Evolutionary conservation across 108 stramenopile genomes (phyloP), one percentile per base, ranked within the genome.

Genomic region (Nitzschia putrida): DNA sequence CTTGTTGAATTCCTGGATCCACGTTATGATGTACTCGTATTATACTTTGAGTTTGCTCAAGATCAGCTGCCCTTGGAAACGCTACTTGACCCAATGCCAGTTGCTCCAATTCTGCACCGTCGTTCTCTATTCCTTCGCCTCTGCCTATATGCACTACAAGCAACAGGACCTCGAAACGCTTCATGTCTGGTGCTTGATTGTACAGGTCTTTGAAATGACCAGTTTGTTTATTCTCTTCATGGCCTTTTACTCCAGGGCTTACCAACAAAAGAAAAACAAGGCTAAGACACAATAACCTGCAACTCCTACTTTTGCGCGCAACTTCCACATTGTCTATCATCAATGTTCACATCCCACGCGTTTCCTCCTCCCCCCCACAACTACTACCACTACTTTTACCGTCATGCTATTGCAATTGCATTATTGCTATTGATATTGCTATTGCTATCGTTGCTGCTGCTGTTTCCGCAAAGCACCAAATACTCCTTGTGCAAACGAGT

Each of bases 21-120:
- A 99, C 83, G 95, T 96, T 24, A 80, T 99, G 66, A 98, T 99
- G 98, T 99, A 99, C 83, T 90, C 96, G 0, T 99, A 99, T 83
- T 99, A 99, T 81, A 87, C 90, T 10, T 60, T 95, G 26, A 82
- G 85, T 14, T 60, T 95, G 26, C 22, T 92, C 47, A 88, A 87
- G 68, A 51, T 77, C 50, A 25, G 39, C 24, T 93, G 92, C 58
- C 92, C 96, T 55, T 98, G 98, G 97, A 98, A 97, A 73, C 74
- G 71, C 69, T 94, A 83, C 71, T 63, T 99, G 47, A 99, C 99
- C 8, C 67, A 85, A 67, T 87, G 92, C 8, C 99, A 99, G 80
- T 72, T 99, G 39, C 34, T 92, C n/a, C 99, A 99, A 91, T 99
- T 99, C 71, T 82, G 93, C 23, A 74, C 91, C 50, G 98, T 99